Evolutionary conservation across 805 yeast genomes (phyloP), one percentile per base, ranked within the genome.

Genomic region (Wickerhamiella sergipiensis): DNA sequence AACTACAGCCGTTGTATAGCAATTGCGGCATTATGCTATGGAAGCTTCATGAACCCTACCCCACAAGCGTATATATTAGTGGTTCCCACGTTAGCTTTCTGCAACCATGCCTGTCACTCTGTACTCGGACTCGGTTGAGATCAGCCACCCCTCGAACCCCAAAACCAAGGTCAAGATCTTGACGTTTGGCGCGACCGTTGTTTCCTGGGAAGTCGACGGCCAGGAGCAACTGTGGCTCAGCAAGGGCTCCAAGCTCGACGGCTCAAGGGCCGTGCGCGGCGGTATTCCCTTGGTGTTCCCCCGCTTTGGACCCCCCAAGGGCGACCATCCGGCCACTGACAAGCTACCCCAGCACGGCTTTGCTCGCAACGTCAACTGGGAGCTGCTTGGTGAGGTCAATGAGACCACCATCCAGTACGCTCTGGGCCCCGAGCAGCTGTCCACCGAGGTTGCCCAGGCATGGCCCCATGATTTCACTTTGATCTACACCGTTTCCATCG

Each of bases 201-300:
- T 77, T 33, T 85, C 95, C 1, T 92, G 97, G 97, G 74, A 70
- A 48, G 63, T 81, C 33, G 69, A 75, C 21, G 85, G 83, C 31
- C 66, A 71, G 49, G 97, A 92, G 66, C 89, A 85, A 68, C 73
- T 92, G 52, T 92, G 95, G 95, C 70, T 71, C 17, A 61, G 69
- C 53, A 64, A 61, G 53, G 56, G 60, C 39, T 95, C 97, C 46
- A 79, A 80, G 60, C 69, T 90, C 54, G 97, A 92, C 62, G 97
- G 97, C 10, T 70, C 90, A 45, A 85, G 83, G 63, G 94, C 98
- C 1, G 97, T 92, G 18, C 78, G 98, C 65, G 98, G 98, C 57
- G 98, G 98, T 48, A 85, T 92, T 49, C 98, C 98, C 12, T 71
- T 92, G 22, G 97, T 90, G 8, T 92, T 92, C 75, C 98, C 98